Percentiles rank a stretch among this genome's conserved stretches.
Evolutionary conservation across 176 grass and related monocot species (phyloP).

Genomic region (Zizania latifolia): DNA sequence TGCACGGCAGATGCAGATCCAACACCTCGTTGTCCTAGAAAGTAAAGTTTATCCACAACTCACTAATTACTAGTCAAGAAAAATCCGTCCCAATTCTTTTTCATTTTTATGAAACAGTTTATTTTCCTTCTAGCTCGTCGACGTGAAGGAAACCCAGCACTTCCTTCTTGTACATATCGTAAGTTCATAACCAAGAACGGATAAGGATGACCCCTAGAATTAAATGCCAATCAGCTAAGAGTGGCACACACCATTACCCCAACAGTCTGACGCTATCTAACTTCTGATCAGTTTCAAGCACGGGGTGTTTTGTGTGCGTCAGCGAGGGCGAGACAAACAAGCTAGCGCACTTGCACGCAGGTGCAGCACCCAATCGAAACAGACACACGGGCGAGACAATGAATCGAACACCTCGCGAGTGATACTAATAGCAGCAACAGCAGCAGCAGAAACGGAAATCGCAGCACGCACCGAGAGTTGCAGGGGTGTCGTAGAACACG

Average conservation of each 20-base stretch:
- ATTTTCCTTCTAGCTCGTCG: neutral
- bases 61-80: neutral
- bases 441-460: neutral
- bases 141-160: neutral
- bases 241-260: neutral
- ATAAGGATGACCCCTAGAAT: neutral
- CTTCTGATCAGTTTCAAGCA: neutral
- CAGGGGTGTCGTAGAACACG: constrained; percentile 89
- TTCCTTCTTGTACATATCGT: neutral
- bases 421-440: neutral
- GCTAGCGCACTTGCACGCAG: neutral
- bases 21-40: neutral
- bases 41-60: neutral
- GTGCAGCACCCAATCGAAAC: neutral
- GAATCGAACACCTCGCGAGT: constrained; percentile 19
- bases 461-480: constrained; percentile 51
- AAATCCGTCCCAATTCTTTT: neutral
- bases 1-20: neutral
- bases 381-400: neutral
- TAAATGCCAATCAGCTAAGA: neutral
- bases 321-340: neutral
- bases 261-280: neutral
- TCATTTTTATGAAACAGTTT: neutral
- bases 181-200: neutral
- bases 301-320: neutral